Base-by-base conservation (phyloP, 2,329 filamentous ascomycete species). In the Sphaerulina musiva region DNA sequence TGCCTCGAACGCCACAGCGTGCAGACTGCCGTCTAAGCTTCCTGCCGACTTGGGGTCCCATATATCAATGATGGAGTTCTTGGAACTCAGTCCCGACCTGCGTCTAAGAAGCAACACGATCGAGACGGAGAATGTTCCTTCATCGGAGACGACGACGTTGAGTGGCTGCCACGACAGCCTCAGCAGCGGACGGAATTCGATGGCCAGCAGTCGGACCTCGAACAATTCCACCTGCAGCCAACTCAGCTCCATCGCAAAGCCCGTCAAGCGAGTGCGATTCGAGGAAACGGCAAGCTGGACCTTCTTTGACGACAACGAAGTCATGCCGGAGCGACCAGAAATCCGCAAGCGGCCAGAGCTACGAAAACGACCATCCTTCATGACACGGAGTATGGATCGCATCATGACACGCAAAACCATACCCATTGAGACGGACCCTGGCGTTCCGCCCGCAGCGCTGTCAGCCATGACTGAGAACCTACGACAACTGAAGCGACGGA, bases 231-330 rank as follows among this genome's bases (percentile, higher is more conserved):
- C 44, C 42, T 48, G 32, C 23, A 53, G 42, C 47, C 53, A 54
- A 20, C 49, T 55, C 12, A 38, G 40, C 17, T 31, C 45, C 20
- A 42, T 40, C 12, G 45, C 54, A 7, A 59, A 59, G 23, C 47
- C 53, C 23, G 51, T 50, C 26, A 59, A 59, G 44, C 40, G 51
- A 14, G 56, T 59, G 5, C 51, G 56, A 14, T 59, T 59, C 10
- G 46, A 59, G 38, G 56, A 59, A 38, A 54, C 53, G 10, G 56
- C 55, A 32, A 56, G 54, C 43, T 59, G 56, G 45, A 56, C 56
- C 3, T 59, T 56, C 44, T 59, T 56, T 44, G 51, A 59, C 29
- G 56, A 51, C 23, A 54, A 59, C 41, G 46, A 52, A 26, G 43
- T 46, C 11, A 44, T 53, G 14, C 47, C 51, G 17, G 29, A 17